These are phyloP conservation scores for Mycosphaerella sp. DNA, from an alignment of 2,329 filamentous ascomycete genomes.

Conservation along the genomic window DNA sequence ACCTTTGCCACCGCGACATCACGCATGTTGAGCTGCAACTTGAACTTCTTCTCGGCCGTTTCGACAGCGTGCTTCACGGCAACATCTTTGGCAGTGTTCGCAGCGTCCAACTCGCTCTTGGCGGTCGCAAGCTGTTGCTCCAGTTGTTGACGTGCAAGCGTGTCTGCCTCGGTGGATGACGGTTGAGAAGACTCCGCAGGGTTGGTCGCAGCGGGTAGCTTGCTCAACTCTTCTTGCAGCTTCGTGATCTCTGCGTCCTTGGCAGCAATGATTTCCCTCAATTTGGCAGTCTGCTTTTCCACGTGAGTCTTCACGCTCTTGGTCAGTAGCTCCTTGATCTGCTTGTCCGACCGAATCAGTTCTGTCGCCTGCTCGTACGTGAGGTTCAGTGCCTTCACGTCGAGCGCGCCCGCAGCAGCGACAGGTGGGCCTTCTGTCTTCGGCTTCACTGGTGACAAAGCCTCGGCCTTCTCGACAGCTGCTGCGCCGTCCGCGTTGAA, in stretches of 20 bases:
- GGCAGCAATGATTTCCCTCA: conserved; percentile 31
- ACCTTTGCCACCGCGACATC: conserved; percentile 63
- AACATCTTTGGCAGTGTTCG: conserved; percentile 28
- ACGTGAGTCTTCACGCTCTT: conserved; percentile 53
- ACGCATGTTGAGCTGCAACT: conserved; percentile 68
- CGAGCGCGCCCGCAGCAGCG: conserved; percentile 25
- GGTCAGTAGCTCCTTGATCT: conserved; percentile 44
- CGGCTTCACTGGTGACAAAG: conserved; percentile 33
- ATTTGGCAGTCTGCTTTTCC: conserved; percentile 36
- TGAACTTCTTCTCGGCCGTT: conserved; percentile 48
- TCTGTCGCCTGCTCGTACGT: conserved; percentile 46
- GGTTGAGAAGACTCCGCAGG: background rate
- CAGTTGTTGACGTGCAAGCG: conserved; percentile 18
- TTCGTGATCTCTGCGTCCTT: conserved; percentile 30
- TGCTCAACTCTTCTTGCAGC: conserved; percentile 19
- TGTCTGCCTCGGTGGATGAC: conserved; percentile 13
- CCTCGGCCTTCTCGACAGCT: conserved; percentile 34
- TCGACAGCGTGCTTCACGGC: conserved; percentile 35
- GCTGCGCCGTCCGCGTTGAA: conserved; percentile 33
- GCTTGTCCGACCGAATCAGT: conserved; percentile 46
- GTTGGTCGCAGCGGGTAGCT: background rate
- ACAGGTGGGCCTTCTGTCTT: conserved; percentile 32
- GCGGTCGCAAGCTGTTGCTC: conserved; percentile 25
- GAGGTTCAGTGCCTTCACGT: conserved; percentile 33
- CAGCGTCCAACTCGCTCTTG: conserved; percentile 25